Evolutionary conservation across 257 asterid species (phyloP).

Genomic region (Solanum microdontum): DNA sequence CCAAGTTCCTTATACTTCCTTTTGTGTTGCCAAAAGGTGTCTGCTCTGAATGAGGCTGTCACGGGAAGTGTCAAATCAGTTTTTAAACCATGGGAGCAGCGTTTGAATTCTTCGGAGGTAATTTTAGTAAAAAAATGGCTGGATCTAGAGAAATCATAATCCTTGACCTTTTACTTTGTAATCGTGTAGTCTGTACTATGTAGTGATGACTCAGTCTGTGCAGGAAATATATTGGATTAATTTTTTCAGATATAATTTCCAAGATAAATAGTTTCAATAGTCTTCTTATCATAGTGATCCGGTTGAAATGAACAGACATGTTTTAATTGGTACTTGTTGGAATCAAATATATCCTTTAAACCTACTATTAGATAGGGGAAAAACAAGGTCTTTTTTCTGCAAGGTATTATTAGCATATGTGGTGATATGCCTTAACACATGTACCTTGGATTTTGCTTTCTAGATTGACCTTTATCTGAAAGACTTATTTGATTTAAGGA

Average conservation of each 20-base stretch:
- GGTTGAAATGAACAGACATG: neutral
- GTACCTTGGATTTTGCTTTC: neutral
- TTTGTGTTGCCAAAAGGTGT: conserved; percentile 38
- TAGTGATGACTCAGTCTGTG: neutral
- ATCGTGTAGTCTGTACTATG: neutral
- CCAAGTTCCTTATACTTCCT: neutral
- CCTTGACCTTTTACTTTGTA: neutral
- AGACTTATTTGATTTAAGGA: neutral
- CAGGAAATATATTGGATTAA: neutral
- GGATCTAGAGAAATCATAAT: neutral
- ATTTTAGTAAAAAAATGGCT: neutral
- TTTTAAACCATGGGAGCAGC: conserved; percentile 92
- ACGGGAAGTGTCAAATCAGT: conserved; percentile 84
- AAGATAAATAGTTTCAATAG: neutral
- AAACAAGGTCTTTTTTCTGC: neutral
- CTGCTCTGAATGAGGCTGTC: conserved; percentile 85
- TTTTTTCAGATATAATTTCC: neutral
- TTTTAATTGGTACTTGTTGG: neutral
- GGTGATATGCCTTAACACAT: neutral
- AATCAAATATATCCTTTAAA: neutral
- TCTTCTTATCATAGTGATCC: neutral
- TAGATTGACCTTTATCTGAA: neutral
- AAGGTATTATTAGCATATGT: neutral
- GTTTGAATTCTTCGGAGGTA: conserved; percentile 78
- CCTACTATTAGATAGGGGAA: neutral